phyloP scores from a whole-genome alignment of 345 rosid genomes.

The Citrus australasica region DNA sequence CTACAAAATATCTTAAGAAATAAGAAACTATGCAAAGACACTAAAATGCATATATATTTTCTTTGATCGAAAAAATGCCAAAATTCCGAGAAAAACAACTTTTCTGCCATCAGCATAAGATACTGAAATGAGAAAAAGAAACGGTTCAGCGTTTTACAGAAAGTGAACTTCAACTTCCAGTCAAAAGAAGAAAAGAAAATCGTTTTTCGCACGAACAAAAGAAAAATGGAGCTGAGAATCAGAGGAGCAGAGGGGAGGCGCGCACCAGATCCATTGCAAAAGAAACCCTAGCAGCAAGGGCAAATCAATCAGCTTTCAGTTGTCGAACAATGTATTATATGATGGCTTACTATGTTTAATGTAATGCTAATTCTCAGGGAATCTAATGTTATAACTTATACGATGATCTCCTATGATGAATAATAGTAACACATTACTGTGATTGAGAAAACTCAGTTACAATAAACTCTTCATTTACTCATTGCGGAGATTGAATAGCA shows the following conservation, averaged over 20 bases:
- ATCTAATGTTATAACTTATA: too few relatives aligned
- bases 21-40: not conserved
- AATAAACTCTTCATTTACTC: too few relatives aligned
- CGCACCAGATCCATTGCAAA: constrained; percentile 45
- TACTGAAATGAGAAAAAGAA: not conserved
- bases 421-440: too few relatives aligned
- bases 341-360: too few relatives aligned
- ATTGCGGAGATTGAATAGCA: too few relatives aligned
- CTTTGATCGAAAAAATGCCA: not conserved
- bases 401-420: too few relatives aligned
- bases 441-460: too few relatives aligned
- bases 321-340: not conserved
- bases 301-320: constrained; percentile 4
- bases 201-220: not conserved
- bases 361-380: too few relatives aligned
- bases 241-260: not conserved
- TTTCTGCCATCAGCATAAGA: not conserved
- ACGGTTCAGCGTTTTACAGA: not conserved
- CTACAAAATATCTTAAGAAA: not conserved
- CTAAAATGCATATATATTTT: not conserved
- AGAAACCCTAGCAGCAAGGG: constrained; percentile 21
- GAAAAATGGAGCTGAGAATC: not conserved
- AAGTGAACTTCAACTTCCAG: not conserved
- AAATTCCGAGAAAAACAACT: not conserved
- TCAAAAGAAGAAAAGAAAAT: too few relatives aligned